Evolutionary conservation across 768 basidiomycete genomes (phyloP).

Genomic region (Leucocoprinus leucothites): DNA sequence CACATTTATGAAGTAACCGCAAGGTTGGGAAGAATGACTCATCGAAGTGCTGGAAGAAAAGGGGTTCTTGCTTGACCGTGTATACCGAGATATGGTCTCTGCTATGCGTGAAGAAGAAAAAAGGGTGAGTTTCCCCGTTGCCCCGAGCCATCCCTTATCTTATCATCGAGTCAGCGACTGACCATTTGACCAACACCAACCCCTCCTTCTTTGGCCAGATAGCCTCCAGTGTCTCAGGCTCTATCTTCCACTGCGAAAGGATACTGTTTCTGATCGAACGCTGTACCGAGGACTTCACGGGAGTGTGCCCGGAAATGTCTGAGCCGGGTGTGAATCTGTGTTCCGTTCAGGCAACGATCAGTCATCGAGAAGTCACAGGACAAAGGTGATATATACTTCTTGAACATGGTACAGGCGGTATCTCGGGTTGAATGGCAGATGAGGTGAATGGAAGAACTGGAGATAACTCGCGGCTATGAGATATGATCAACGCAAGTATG

Average conservation of each 20-base stretch:
- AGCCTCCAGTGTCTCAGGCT: constrained; percentile 77
- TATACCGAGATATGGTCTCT: constrained; percentile 95
- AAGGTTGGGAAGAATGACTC: constrained; percentile 90
- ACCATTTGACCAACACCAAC: constrained; percentile 94
- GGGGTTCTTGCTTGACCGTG: constrained; percentile 79
- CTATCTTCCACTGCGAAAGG: constrained; percentile 80
- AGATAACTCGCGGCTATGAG: constrained; percentile 9
- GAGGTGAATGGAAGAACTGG: constrained; percentile 7
- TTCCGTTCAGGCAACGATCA: constrained; percentile 10
- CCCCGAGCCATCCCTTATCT: constrained; percentile 12
- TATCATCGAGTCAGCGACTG: constrained; percentile 26
- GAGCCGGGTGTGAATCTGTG: constrained; percentile 66
- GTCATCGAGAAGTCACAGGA: constrained; percentile 12
- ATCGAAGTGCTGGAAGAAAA: constrained; percentile 97
- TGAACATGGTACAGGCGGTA: constrained; percentile 52
- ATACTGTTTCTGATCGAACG: constrained; percentile 79
- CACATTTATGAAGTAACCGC: constrained; percentile 89
- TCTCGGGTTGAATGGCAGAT: constrained; percentile 3
- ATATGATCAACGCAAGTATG: constrained; percentile 14
- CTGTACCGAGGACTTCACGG: constrained; percentile 92
- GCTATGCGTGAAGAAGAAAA: constrained; percentile 44
- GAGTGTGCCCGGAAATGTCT: constrained; percentile 88
- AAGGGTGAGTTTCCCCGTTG: constrained; percentile 12
- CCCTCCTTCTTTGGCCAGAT: constrained; percentile 99
- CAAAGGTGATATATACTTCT: constrained; percentile 48